Evolutionary conservation across 1,139 yeast species (phyloP), one percentile per base, ranked within the genome.

Genomic region (Zygotorulaspora mrakii): DNA sequence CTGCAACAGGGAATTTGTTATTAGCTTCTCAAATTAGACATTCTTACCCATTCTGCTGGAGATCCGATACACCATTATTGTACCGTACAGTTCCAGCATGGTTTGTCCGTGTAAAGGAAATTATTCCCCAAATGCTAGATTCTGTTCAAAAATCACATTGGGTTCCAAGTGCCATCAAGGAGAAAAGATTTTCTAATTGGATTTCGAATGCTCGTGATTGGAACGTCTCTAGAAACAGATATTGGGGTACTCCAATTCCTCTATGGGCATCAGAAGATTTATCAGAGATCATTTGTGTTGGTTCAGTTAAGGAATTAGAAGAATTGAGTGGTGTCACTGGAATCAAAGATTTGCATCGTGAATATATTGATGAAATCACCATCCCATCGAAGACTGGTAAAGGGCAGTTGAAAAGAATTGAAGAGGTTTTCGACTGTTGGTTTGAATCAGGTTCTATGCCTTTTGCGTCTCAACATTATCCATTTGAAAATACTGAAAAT

Each of bases 171-270:
- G 75, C 73, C 57, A 83, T 94, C 57, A 87, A 88, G 69, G 96
- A 88, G 56, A 94, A 94, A 67, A 79, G 99, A 67, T 91, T 91
- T 58, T 78, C 94, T 39, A 91, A 89, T 71, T 91, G 99, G 99
- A 85, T 91, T 64, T 86, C 91, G 53, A 89, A 89, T 59, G 98
- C 98, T 37, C 84, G 99, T 67, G 99, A 91, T 68, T 91, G 99
- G 99, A 91, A 91, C 64, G 77, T 91, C 51, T 88, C 96, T 14
- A 84, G 99, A 76, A 91, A 91, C 72, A 79, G 99, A 68, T 91
- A 91, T 69, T 91, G 99, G 99, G 99, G 99, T 71, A 91, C 97
- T 30, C 99, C 99, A 47, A 82, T 91, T 55, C 99, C 99, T 47
- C 70, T 91, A 58, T 91, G 99, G 99, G 96, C 79, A 35, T 80